Evolutionary conservation across 352 stramenopile species (phyloP), one percentile per base, ranked within the genome.

Genomic region (Thraustochytrium sp.): DNA sequence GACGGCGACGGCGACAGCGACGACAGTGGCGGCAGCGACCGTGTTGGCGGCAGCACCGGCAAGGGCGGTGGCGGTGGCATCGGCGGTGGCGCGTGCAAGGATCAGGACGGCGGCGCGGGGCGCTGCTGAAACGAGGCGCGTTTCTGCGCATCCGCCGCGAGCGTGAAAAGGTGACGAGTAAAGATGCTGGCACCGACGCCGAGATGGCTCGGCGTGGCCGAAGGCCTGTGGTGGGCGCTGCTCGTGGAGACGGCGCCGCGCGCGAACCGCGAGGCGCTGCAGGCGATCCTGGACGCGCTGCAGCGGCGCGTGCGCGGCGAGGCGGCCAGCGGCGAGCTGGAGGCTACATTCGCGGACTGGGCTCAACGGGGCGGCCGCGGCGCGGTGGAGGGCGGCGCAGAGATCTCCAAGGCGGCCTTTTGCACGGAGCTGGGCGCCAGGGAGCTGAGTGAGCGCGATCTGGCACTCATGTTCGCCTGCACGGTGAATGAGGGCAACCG

Each of bases 401-500:
- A 64, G 51, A 31, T 72, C 16, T 72, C 59, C 34, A 72, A 72
- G 40, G 59, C 59, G 8, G 59, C 40, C 59, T 80, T 80, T 75
- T 80, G 68, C 44, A 51, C 31, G 9, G 68, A 80, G 51, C 46
- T 80, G 23, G 68, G 26, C 1, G 21, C 31, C 18, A 46, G 68
- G 13, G 68, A 51, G 13, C 68, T 80, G 21, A 18, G 42, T 26
- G 68, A 80, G 38, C 31, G 40, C 2, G 53, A 80, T 9, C 49
- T 80, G 13, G 46, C 68, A 2, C 48, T 80, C 37, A 80, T 80
- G 46, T 64, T 80, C 2, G 68, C 31, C 0, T 29, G 16, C 0
- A 44, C 63, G 26, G 68, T 80, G 5, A 80, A 80, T 31, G 68
- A 80, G 49, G 9, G 68, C 8, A 80, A 80, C 38, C 46, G 68